Evolutionary conservation across 441 rosid genomes (phyloP), one percentile per base, ranked within the genome.

Genomic region (Macaranga tanarius): DNA sequence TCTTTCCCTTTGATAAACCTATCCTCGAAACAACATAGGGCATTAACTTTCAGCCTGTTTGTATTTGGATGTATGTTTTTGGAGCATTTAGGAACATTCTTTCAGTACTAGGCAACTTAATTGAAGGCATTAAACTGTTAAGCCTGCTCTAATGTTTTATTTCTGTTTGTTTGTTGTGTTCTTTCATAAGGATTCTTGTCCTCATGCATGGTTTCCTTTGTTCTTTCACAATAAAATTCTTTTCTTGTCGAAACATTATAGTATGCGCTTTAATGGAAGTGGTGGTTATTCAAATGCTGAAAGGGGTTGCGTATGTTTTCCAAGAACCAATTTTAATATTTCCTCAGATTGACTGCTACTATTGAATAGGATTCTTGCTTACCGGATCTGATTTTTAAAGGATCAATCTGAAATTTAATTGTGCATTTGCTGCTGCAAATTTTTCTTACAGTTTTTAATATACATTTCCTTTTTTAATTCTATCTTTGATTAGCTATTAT

Each of bases 1-100:
- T 68, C 64, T 67, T 79, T 74, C 34, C 4, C 50, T 75, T 67
- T 75, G 23, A 12, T 56, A 48, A 76, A 54, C n/a, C 57, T 66
- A 38, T 20, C 22, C 44, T 20, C 23, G 17, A 55, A 55, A 55
- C 12, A 55, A n/a, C 20, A 0, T 15, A 17, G 4, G 16, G 58
- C 20, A 23, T 73, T 19, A 19, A 17, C 4, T 40, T 16, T 26
- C n/a, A 66, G 44, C 22, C 11, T 20, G 15, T 42, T 55, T 67
- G 20, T 28, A 28, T 28, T 25, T 51, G 50, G 17, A 17, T 8
- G 52, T 31, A 50, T 28, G 19, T 15, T 67, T 28, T 38, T 19
- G 23, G 70, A 64, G 52, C 15, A 2, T 59, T 42, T 64, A 20
- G 47, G 47, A 22, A 47, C 17, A 22, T 42, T 63, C 38, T 31